These are phyloP conservation scores for Exserohilum turcica DNA, from an alignment of 2,329 filamentous ascomycete species.

Conservation along the genomic window DNA sequence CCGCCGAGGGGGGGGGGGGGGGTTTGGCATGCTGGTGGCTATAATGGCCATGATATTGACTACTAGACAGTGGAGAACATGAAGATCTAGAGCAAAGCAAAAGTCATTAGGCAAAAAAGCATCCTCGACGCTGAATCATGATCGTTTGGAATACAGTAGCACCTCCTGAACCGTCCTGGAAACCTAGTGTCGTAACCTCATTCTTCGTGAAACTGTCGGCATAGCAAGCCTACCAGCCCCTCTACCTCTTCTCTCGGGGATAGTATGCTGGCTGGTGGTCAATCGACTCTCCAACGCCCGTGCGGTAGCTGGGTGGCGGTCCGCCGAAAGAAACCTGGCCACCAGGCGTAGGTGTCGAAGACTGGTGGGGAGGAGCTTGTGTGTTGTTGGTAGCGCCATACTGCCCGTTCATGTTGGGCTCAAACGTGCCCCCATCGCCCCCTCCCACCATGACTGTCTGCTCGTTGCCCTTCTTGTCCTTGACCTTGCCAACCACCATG, in stretches of 20 bases:
- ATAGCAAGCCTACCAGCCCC: not conserved
- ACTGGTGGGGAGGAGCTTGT: slow-evolving; percentile 33
- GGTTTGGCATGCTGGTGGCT: not conserved
- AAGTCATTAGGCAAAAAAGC: not conserved
- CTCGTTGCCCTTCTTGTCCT: slow-evolving; percentile 73
- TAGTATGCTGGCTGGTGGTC: slow-evolving; percentile 44
- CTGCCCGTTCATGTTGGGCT: slow-evolving; percentile 42
- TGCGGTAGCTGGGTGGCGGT: slow-evolving; percentile 41
- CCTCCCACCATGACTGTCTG: slow-evolving; percentile 70
- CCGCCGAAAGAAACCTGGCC: slow-evolving; percentile 45
- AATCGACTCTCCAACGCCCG: slow-evolving; percentile 46
- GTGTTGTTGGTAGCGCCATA: slow-evolving; percentile 41
- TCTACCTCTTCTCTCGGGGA: slow-evolving; percentile 41
- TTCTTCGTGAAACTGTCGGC: slow-evolving; percentile 22
- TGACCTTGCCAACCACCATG: slow-evolving; percentile 86
- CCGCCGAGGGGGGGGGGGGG: no score
- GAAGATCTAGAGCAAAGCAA: not conserved
- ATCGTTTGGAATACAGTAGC: not conserved
- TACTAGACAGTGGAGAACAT: not conserved
- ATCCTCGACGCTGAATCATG: not conserved
- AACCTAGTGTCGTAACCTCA: slow-evolving; percentile 22
- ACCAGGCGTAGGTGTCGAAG: slow-evolving; percentile 26
- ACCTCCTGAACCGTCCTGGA: not conserved
- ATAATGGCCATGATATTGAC: not conserved
- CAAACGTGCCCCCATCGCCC: slow-evolving; percentile 58